Evolutionary conservation across 305 asterid species (phyloP).

Genomic region (Withania somnifera): DNA sequence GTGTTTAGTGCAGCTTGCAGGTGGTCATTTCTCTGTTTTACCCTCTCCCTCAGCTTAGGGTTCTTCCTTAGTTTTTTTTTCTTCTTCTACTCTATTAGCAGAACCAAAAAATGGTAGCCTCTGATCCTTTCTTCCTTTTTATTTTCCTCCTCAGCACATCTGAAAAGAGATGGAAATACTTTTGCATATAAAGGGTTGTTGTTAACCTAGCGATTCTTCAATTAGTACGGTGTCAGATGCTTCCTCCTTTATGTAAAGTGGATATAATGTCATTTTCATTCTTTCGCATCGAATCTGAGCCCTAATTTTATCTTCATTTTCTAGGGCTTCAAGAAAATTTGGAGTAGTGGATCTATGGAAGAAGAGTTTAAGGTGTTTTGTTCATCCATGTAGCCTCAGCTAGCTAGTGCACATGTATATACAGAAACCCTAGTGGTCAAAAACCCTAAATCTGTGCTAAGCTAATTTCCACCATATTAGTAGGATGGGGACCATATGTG

Average conservation of each 20-base stretch:
- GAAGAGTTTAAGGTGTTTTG: too few relatives aligned
- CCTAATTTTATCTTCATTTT: not conserved
- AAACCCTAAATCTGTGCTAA: slow-evolving; percentile 7
- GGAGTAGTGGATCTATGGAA: not conserved
- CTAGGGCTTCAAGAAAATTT: not conserved
- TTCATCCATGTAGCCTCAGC: not conserved
- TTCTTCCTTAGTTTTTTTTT: not conserved
- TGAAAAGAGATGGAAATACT: not conserved
- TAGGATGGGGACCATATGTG: not conserved
- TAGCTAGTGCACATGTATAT: not conserved
- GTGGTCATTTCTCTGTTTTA: too few relatives aligned
- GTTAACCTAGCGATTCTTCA: not conserved
- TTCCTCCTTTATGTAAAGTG: not conserved
- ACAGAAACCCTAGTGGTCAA: slow-evolving; percentile 10
- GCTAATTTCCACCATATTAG: not conserved
- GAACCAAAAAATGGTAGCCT: not conserved
- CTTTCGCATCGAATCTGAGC: not conserved
- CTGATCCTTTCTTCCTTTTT: not conserved
- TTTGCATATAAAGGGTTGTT: not conserved
- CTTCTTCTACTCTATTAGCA: not conserved
- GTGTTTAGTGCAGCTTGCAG: not conserved
- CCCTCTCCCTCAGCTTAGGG: not conserved
- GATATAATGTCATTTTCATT: not conserved
- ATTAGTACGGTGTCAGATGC: not conserved
- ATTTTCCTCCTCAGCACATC: not conserved